Evolutionary conservation across 176 grass and related monocot species (phyloP).

Genomic region (Carex kokanica): DNA sequence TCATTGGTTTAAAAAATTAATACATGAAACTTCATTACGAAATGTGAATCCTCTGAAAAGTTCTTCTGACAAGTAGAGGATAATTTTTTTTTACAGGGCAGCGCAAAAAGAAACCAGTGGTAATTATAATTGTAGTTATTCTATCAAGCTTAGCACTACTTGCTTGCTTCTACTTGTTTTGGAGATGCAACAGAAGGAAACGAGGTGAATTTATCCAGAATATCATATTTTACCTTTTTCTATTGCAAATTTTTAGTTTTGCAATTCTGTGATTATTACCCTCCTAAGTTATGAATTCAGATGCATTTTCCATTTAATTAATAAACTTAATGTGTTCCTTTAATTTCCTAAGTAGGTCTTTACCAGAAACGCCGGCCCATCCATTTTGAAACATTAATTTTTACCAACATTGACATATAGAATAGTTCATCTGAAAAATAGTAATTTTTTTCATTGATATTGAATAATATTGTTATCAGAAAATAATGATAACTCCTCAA

Average conservation of each 20-base stretch:
- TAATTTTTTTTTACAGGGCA: not conserved
- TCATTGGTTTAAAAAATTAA: not conserved
- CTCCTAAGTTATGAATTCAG: not conserved
- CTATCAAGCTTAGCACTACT: constrained; percentile 22
- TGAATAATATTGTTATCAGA: not conserved
- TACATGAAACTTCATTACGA: not conserved
- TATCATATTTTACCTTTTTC: not conserved
- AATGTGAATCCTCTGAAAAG: not conserved
- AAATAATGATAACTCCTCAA: not conserved
- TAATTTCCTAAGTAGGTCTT: not conserved
- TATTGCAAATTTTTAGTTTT: not conserved
- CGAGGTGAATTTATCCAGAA: constrained; percentile 4
- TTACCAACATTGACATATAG: not conserved
- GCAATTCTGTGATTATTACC: not conserved
- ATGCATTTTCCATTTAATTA: not conserved
- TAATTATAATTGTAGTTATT: constrained; percentile 20
- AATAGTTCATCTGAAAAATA: not conserved
- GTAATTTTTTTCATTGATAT: not conserved
- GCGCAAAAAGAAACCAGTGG: not conserved
- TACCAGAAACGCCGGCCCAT: not conserved
- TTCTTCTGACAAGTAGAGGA: not conserved
- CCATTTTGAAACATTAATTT: not conserved
- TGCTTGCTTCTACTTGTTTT: constrained; percentile 5
- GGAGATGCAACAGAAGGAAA: constrained; percentile 14
- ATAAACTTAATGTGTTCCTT: not conserved